Evolutionary conservation across 306 rosid genomes (phyloP).

Genomic region (Prunus davidiana): DNA sequence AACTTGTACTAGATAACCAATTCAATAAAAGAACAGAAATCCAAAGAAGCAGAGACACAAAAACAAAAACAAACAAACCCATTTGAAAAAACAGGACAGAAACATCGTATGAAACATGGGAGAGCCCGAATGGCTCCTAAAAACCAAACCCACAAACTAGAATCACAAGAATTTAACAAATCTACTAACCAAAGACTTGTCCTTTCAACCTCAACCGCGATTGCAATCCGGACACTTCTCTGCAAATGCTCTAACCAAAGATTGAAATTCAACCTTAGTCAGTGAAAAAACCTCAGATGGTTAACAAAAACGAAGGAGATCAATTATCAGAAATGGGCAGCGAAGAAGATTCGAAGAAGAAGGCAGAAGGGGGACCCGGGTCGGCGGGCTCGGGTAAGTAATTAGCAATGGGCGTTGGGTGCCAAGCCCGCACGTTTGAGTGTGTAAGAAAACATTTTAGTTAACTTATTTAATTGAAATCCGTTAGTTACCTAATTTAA

Average conservation of each 20-base stretch:
- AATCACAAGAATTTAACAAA: neutral
- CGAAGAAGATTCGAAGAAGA: neutral
- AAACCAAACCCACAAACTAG: slow-evolving; percentile 1
- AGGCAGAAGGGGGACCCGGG: neutral
- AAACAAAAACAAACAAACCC: neutral
- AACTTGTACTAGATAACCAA: neutral
- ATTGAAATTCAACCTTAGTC: neutral
- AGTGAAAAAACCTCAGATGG: neutral
- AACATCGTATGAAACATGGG: neutral
- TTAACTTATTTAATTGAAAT: no score
- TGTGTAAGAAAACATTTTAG: no score
- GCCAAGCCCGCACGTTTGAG: neutral
- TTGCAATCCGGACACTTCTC: neutral
- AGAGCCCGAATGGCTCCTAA: neutral
- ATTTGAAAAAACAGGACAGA: neutral
- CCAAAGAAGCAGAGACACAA: neutral
- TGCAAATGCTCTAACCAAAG: neutral
- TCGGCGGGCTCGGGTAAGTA: neutral
- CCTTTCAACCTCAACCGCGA: neutral
- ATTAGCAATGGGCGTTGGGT: neutral
- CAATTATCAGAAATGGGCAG: neutral
- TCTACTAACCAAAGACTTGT: neutral
- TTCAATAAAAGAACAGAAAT: neutral
- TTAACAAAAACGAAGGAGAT: neutral
- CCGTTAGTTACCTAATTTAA: no score